A percentile compares a stretch with the other conserved stretches of the same genome.
phyloP scores from a whole-genome alignment of 176 grass and related monocot species.

The Oryza coarctata region DNA sequence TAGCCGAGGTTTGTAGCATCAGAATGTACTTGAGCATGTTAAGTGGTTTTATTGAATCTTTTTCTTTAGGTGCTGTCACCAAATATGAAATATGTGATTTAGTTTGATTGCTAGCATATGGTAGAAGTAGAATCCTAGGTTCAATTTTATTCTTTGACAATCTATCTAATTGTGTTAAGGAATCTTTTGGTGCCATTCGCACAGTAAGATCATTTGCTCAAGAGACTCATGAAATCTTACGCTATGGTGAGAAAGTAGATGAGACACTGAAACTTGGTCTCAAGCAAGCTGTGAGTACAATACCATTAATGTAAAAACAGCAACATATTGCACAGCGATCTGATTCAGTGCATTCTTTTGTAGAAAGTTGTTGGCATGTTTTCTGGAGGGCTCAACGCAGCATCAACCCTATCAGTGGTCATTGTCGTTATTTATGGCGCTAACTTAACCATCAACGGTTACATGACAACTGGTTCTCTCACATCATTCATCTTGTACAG shows the following conservation, averaged over 20 bases:
- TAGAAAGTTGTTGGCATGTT: constrained; percentile 95
- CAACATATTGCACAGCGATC: constrained; percentile 8
- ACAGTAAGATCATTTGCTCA: constrained; percentile 96
- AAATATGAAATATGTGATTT: not conserved
- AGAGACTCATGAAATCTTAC: constrained; percentile 73
- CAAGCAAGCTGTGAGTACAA: constrained; percentile 84
- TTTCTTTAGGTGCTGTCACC: not conserved
- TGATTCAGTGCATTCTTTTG: constrained; percentile 29
- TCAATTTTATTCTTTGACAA: constrained; percentile 31
- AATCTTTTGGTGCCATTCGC: constrained; percentile 94
- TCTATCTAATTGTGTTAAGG: constrained; percentile 51
- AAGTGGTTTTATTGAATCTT: not conserved
- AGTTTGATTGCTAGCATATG: constrained; percentile 23
- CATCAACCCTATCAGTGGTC: constrained; percentile 84
- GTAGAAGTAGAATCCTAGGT: not conserved
- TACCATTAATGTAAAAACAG: constrained; percentile 12
- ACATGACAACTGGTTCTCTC: constrained; percentile 95
- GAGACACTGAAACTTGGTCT: constrained; percentile 92
- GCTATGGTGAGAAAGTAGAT: constrained; percentile 84
- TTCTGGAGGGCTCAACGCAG: constrained; percentile 92
- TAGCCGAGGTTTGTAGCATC: constrained; percentile 75
- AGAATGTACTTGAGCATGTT: constrained; percentile 10
- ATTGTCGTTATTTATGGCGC: constrained; percentile 91
- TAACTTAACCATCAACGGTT: constrained; percentile 89
- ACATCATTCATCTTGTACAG: constrained; percentile 98